phyloP scores from a whole-genome alignment of 495 filamentous ascomycete genomes.

The Entonaema liquescens region DNA sequence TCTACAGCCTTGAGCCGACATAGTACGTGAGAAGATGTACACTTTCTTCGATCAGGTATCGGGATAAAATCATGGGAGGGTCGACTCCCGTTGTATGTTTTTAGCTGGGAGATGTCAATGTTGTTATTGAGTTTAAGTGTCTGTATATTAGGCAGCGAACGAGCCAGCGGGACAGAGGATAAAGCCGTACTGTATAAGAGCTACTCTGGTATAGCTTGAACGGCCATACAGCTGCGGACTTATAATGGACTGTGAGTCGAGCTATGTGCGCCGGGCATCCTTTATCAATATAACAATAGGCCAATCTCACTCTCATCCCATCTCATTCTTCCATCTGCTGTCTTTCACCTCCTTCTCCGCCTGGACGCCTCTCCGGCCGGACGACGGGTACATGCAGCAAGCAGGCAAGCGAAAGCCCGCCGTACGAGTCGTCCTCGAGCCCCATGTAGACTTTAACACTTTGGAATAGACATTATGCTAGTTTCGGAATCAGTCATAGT shows the following conservation, averaged over 20 bases:
- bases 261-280: too few relatives aligned
- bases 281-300: too few relatives aligned
- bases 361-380: conserved; percentile 9
- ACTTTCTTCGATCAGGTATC: background rate
- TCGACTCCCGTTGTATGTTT: too few relatives aligned
- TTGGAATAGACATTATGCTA: background rate
- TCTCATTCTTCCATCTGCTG: too few relatives aligned
- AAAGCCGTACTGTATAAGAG: too few relatives aligned
- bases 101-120: background rate
- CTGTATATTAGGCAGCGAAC: too few relatives aligned
- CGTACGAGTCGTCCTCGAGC: conserved; percentile 7
- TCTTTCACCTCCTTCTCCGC: background rate
- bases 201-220: too few relatives aligned
- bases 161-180: too few relatives aligned
- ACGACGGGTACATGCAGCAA: conserved; percentile 15
- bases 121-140: background rate
- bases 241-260: too few relatives aligned
- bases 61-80: background rate
- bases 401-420: conserved; percentile 4
- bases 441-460: background rate
- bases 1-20: background rate
- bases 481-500: background rate
- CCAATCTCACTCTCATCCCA: too few relatives aligned
- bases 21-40: background rate
- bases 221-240: too few relatives aligned